These are phyloP conservation scores for Diaporthe citriasiana DNA, from an alignment of 2,329 filamentous ascomycete genomes.

Conservation along the genomic window DNA sequence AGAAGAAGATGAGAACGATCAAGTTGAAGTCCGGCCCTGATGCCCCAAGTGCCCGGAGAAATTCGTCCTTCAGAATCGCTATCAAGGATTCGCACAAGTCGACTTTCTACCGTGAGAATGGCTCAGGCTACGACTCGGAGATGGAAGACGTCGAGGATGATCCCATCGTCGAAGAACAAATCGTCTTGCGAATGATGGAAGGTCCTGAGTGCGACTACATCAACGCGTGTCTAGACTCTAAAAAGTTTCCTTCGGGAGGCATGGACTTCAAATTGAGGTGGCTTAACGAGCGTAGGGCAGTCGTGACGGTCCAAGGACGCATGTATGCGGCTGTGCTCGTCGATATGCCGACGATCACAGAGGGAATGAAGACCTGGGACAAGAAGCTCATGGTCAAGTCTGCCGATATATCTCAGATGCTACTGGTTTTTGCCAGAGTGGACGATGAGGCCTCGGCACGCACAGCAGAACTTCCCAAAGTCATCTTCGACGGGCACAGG, in stretches of 20 bases:
- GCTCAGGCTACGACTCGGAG: conserved; percentile 96
- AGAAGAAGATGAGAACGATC: conserved; percentile 55
- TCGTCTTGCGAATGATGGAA: conserved; percentile 89
- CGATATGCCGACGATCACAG: conserved; percentile 87
- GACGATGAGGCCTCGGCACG: conserved; percentile 75
- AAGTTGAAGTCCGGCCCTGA: conserved; percentile 29
- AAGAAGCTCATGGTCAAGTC: conserved; percentile 90
- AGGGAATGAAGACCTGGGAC: conserved; percentile 95
- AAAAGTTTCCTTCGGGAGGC: conserved; percentile 62
- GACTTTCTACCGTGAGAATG: conserved; percentile 71
- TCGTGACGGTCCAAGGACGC: conserved; percentile 77
- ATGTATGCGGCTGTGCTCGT: conserved; percentile 84
- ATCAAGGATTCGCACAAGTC: conserved; percentile 62
- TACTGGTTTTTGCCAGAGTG: conserved; percentile 81
- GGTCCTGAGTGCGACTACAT: conserved; percentile 91
- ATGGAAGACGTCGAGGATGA: conserved; percentile 91
- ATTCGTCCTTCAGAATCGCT: conserved; percentile 31
- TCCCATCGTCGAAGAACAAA: conserved; percentile 89
- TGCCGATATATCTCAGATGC: conserved; percentile 90
- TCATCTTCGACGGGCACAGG: conserved; percentile 77
- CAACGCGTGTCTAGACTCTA: conserved; percentile 38
- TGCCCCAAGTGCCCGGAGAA: conserved; percentile 54
- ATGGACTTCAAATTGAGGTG: conserved; percentile 87
- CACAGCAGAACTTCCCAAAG: conserved; percentile 76
- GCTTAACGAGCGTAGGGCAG: conserved; percentile 81